Evolutionary conservation across 2,329 filamentous ascomycete species (phyloP), one percentile per base, ranked within the genome.

Genomic region (Nothophoma quercina): DNA sequence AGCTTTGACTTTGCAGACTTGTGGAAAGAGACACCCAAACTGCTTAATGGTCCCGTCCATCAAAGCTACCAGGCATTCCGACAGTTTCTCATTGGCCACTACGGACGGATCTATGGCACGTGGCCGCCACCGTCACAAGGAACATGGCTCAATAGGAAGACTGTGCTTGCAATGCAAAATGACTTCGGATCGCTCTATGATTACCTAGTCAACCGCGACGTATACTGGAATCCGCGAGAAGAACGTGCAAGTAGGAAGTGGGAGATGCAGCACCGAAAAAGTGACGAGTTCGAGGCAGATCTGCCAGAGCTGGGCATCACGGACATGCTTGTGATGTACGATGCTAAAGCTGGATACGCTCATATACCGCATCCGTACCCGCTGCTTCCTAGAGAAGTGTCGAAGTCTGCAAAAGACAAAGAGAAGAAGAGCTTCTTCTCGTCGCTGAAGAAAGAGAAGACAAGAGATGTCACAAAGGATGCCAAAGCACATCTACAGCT

Each of bases 171-270:
- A 2, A 68, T 90, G n/a, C 85, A 88, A 58, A 78, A 77, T 25
- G 88, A 90, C 59, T 89, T 90, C 62, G 84, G 85, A 2, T 83
- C 85, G 0, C 74, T 90, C 1, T 90, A 90, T 62, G 87, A 90
- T 63, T 89, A 88, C 56, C 75, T 90, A 1, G 87, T 90, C 13
- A 83, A 90, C 68, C 81, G 85, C 5, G 84, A 88, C 38, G 81
- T 89, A 4, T 68, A 82, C 0, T 90, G 87, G 85, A 85, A 88
- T 48, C 81, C 81, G 16, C 82, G 81, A 0, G 85, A 88, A 64
- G 83, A 83, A 39, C 77, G 84, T 0, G 81, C 82, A 3, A 81
- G 82, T 15, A 81, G 85, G 32, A 88, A 88, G 64, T 88, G 85
- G 84, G 82, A 85, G 71, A 85, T 88, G 77, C 78, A 80, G 13